Base-by-base conservation (phyloP, 148 eudicot species). In the Diospyros kaki region DNA sequence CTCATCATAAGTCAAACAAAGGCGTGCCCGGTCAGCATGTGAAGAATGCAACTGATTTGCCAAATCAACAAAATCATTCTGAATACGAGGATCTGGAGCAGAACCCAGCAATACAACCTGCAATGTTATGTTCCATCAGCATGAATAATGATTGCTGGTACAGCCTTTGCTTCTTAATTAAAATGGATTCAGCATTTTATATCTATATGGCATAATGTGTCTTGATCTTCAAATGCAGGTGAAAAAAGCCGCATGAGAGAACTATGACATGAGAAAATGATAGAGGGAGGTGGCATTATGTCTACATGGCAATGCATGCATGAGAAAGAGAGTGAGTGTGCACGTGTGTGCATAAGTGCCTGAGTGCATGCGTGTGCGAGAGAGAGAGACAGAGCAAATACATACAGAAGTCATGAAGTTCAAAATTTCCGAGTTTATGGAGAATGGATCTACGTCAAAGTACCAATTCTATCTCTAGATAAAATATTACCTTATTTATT, bases 41-140 rank as follows among this genome's bases (percentile, higher is more conserved):
- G 92, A 72, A 79, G 92, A 84, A 84, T 92, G 98, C 89, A 95
- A 78, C 70, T 83, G 89, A 74, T 87, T 90, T 50, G 89, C 88
- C 81, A 92, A 83, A 83, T 84, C 84, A 51, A 95, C 96, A 84
- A 92, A 95, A 76, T 94, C 98, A 68, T 84, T 87, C 76, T 94
- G 97, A 66, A 94, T 91, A 51, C 97, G 86, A 58, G 89, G 93
- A 79, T 94, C 98, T 50, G 98, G 98, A 73, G 98, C 93, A 45
- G 98, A 91, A 78, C 98, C 98, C 53, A 94, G 82, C 83, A 94
- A 77, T 68, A 94, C 94, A 80, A 90, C 92, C 97, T 93, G 86
- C 69, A 72, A 76, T 58, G 45, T 43, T 14, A 39, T 14, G 8
- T 60, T 45, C 54, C 64, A 61, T 64, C 52, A 75, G 55, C 59